These are phyloP conservation scores for Gaeumannomyces sp. DNA, from an alignment of 2,329 filamentous ascomycete species.

Conservation along the genomic window DNA sequence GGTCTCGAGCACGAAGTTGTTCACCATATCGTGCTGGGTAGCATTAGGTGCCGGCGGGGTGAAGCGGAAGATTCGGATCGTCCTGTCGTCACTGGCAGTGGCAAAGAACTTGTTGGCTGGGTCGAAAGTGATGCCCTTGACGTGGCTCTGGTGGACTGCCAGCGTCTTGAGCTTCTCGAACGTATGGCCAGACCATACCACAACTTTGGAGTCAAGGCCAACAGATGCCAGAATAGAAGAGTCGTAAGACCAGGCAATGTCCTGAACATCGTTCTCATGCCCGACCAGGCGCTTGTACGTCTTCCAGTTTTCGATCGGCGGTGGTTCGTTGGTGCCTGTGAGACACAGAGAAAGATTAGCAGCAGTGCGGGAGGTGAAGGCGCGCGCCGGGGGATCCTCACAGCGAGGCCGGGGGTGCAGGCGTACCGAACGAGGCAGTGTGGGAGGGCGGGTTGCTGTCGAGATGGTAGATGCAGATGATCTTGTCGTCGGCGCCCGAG, in stretches of 20 bases:
- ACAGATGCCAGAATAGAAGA: slow-evolving; percentile 94
- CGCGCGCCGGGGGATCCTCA: too few relatives aligned
- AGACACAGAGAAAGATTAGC: neutral
- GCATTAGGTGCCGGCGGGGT: slow-evolving; percentile 86
- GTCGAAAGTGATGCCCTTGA: slow-evolving; percentile 98
- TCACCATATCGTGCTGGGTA: slow-evolving; percentile 88
- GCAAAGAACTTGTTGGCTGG: slow-evolving; percentile 99
- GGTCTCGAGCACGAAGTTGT: slow-evolving; percentile 93
- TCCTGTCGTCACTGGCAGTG: slow-evolving; percentile 92
- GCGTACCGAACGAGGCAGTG: slow-evolving; percentile 70
- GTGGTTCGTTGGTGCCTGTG: slow-evolving; percentile 74
- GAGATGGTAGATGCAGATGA: slow-evolving; percentile 93
- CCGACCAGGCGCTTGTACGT: slow-evolving; percentile 88
- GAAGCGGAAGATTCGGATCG: slow-evolving; percentile 94
- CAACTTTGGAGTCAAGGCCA: slow-evolving; percentile 93
- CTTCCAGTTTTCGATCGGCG: slow-evolving; percentile 96
- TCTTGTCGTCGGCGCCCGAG: slow-evolving; percentile 96
- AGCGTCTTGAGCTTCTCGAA: slow-evolving; percentile 97
- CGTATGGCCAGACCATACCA: slow-evolving; percentile 96
- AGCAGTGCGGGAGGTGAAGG: neutral
- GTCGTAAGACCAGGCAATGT: slow-evolving; percentile 94
- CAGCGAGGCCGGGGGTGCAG: neutral
- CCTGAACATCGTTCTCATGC: slow-evolving; percentile 97
- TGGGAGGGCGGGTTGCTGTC: slow-evolving; percentile 74
- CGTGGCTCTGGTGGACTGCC: slow-evolving; percentile 89